Base-by-base conservation (phyloP, 225 moss, liverwort and hornwort species). In the Antitrichia curtipendula region DNA sequence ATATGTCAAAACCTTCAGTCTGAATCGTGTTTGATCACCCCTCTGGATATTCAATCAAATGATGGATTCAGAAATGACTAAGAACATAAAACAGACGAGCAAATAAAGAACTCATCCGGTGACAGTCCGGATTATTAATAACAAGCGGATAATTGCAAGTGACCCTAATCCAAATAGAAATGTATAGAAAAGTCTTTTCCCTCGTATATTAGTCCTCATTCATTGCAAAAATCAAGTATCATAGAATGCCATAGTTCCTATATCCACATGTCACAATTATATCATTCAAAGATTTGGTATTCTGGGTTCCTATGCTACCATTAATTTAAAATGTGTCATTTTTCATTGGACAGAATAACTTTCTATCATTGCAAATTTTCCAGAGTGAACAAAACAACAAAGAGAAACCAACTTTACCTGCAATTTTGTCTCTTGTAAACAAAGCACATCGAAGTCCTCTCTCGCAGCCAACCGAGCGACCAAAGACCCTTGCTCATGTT, bases 391-490 rank as follows among this genome's bases (percentile, higher is more conserved):
- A 14, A 52, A 85, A 82, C 29, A 73, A 34, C n/a, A 27, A 77
- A 20, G 53, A 47, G 34, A 36, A 41, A 56, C 40, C 64, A 65
- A 70, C 34, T 16, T 85, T 57, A 95, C 98, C 97, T 98, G 97
- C 73, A 99, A 90, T 89, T 97, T 99, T 3, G 98, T 99, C 93
- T 99, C 98, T 78, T 99, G 93, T 80, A 94, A 86, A 83, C 93
- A 94, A 82, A 94, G 91, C 57, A 94, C 91, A 88, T 94, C 94
- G 43, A 94, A 94, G 76, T 94, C 93, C 86, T 94, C 94, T 72
- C 87, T 80, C 31, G 74, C 86, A 89, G 94, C 97, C 89, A 99
- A 92, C 78, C 92, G 93, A 54, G 89, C 90, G n/a, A 97, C 84
- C 82, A 94, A 81, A 61, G 93, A 88, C 45, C 91, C 93, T 66